phyloP scores from a whole-genome alignment of 164 flowering plant species.

The Stephania japonica region DNA sequence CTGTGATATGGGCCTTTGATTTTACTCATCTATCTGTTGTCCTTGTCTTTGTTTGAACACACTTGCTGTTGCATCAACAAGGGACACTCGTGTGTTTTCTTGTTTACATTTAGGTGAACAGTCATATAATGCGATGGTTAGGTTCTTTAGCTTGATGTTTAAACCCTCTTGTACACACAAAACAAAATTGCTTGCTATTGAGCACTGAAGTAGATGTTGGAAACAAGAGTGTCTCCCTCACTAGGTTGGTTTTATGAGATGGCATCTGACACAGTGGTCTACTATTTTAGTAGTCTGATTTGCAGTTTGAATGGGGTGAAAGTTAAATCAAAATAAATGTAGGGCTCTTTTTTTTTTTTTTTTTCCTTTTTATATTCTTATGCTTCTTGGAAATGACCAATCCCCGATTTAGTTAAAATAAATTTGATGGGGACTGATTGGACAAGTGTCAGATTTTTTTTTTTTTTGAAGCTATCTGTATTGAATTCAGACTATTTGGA shows the following conservation, averaged over 20 bases:
- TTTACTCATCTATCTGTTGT: background rate
- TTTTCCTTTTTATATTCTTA: background rate
- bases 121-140: background rate
- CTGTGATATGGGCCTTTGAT: background rate
- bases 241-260: background rate
- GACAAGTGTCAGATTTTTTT: constrained; percentile 13
- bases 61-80: background rate
- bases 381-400: constrained; percentile 8
- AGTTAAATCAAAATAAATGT: background rate
- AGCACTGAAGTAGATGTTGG: background rate
- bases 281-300: background rate
- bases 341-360: background rate
- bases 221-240: background rate
- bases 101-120: no score
- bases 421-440: constrained; percentile 10
- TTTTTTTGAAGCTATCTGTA: background rate
- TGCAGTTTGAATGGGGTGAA: background rate
- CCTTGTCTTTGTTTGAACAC: background rate
- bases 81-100: background rate
- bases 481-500: background rate
- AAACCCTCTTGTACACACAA: background rate
- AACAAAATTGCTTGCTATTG: background rate
- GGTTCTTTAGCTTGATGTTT: background rate
- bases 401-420: background rate
- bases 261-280: background rate